A percentile compares a stretch with the other conserved stretches of the same genome.
phyloP scores from a whole-genome alignment of 2,329 filamentous ascomycete species.

The Alternaria brassicicola region DNA sequence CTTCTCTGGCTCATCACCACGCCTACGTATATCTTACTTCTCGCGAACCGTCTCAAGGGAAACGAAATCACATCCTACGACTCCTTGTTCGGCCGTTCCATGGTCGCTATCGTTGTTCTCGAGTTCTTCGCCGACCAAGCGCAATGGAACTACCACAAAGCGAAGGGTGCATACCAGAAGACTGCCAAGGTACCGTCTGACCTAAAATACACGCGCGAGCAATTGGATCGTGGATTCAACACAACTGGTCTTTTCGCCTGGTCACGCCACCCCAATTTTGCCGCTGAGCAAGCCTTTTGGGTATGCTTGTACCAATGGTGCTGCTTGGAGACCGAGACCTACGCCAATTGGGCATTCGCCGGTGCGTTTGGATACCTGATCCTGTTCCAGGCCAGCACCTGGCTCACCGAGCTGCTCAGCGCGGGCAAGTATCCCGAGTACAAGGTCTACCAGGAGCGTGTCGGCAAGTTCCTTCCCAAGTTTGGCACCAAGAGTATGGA shows the following conservation, averaged over 20 bases:
- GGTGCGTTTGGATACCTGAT: slow-evolving; percentile 74
- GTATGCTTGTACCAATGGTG: slow-evolving; percentile 86
- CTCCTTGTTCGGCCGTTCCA: slow-evolving; percentile 59
- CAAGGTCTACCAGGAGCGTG: slow-evolving; percentile 77
- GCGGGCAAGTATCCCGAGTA: slow-evolving; percentile 88
- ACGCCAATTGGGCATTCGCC: slow-evolving; percentile 78
- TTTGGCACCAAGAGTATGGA: slow-evolving; percentile 42
- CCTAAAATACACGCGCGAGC: slow-evolving; percentile 69
- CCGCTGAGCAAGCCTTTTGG: slow-evolving; percentile 91
- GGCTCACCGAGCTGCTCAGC: slow-evolving; percentile 83
- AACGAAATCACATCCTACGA: slow-evolving; percentile 60
- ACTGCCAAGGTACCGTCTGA: slow-evolving; percentile 71
- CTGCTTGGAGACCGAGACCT: slow-evolving; percentile 71
- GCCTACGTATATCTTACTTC: slow-evolving; percentile 82
- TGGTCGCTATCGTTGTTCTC: slow-evolving; percentile 65
- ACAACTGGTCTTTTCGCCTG: slow-evolving; percentile 84
- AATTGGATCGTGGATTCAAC: slow-evolving; percentile 89
- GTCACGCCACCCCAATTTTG: slow-evolving; percentile 93
- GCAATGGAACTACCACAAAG: slow-evolving; percentile 87
- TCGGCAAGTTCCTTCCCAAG: slow-evolving; percentile 82
- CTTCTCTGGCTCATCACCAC: slow-evolving; percentile 79
- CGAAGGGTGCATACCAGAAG: slow-evolving; percentile 76
- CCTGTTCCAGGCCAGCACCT: slow-evolving; percentile 88
- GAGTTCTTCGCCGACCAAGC: slow-evolving; percentile 88
- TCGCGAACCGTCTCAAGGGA: slow-evolving; percentile 69